These are phyloP conservation scores for Dactylellina parvicollis DNA, from an alignment of 2,329 filamentous ascomycete genomes.

Conservation along the genomic window DNA sequence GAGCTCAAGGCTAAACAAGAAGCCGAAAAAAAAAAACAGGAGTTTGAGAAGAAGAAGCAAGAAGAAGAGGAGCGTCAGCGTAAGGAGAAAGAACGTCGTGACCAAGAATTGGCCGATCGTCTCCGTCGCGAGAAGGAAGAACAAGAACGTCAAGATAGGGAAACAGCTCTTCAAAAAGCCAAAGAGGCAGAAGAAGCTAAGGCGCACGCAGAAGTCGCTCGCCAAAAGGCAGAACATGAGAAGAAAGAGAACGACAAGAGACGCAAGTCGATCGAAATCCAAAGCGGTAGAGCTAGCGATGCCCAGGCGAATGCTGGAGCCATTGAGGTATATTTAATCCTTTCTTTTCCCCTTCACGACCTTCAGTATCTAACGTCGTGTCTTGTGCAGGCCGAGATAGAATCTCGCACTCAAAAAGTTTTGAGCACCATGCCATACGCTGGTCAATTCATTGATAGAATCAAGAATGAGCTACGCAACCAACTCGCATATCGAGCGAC, in stretches of 20 bases:
- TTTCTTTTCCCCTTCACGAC: not conserved
- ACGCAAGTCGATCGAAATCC: slow-evolving; percentile 2
- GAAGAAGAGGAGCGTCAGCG: slow-evolving; percentile 18
- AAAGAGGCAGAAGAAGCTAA: slow-evolving; percentile 6
- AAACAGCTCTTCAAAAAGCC: slow-evolving; percentile 3
- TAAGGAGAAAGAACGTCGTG: slow-evolving; percentile 3
- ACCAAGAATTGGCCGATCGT: not conserved
- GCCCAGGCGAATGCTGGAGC: not conserved
- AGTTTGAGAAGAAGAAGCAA: slow-evolving; percentile 8
- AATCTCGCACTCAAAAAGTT: slow-evolving; percentile 1
- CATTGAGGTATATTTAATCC: slow-evolving; percentile 16
- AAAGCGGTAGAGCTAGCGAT: not conserved
- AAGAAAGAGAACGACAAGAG: not conserved
- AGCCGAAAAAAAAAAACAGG: slow-evolving; percentile 1
- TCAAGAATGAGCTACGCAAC: not conserved
- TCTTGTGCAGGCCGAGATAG: slow-evolving; percentile 15
- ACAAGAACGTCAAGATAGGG: not conserved
- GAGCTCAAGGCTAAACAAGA: slow-evolving; percentile 10
- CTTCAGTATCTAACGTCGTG: not conserved
- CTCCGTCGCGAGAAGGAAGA: slow-evolving; percentile 2
- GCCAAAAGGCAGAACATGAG: not conserved
- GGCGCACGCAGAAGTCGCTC: not conserved
- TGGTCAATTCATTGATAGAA: not conserved
- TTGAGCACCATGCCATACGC: slow-evolving; percentile 29
- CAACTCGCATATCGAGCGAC: slow-evolving; percentile 17